Conservation (phyloP, 371 early-diverging fungal species). For the Lichtheimia ramosa region DNA sequence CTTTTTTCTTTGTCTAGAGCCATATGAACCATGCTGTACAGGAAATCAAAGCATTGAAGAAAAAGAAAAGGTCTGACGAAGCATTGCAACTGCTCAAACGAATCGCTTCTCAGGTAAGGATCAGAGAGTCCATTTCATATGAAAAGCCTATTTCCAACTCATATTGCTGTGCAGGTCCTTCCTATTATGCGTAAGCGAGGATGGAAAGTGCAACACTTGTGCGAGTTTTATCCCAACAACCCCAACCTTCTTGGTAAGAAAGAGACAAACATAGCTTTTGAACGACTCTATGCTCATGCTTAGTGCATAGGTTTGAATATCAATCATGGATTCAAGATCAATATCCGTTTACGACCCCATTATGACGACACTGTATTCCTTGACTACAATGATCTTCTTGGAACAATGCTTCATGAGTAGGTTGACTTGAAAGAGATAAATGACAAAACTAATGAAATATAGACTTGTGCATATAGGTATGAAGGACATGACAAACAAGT, state of each 20-base stretch:
- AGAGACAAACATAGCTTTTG: neutral
- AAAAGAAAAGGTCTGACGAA: slow-evolving; percentile 18
- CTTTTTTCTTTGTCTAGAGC: too few relatives aligned
- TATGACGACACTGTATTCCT: slow-evolving; percentile 48
- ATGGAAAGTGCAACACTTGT: slow-evolving; percentile 53
- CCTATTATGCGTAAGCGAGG: slow-evolving; percentile 61
- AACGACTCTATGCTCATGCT: neutral
- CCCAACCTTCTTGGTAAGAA: slow-evolving; percentile 47
- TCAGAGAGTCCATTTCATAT: neutral
- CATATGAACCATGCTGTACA: slow-evolving; percentile 12
- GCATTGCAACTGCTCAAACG: slow-evolving; percentile 33
- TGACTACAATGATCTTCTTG: slow-evolving; percentile 58
- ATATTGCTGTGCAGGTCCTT: slow-evolving; percentile 39
- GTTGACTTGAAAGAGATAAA: neutral
- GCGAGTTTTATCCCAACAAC: slow-evolving; percentile 63
- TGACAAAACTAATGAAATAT: neutral
- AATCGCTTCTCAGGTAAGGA: slow-evolving; percentile 28
- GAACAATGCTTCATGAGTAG: slow-evolving; percentile 70
- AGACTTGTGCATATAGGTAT: slow-evolving; percentile 57
- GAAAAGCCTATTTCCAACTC: neutral
- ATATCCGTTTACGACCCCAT: slow-evolving; percentile 55
- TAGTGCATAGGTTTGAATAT: slow-evolving; percentile 54
- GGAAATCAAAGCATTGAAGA: slow-evolving; percentile 8
- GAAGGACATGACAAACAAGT: neutral
- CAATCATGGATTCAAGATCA: slow-evolving; percentile 58